phyloP scores from a whole-genome alignment of 2,329 filamentous ascomycete species.

The Aspergillus pseudoglaucus region DNA sequence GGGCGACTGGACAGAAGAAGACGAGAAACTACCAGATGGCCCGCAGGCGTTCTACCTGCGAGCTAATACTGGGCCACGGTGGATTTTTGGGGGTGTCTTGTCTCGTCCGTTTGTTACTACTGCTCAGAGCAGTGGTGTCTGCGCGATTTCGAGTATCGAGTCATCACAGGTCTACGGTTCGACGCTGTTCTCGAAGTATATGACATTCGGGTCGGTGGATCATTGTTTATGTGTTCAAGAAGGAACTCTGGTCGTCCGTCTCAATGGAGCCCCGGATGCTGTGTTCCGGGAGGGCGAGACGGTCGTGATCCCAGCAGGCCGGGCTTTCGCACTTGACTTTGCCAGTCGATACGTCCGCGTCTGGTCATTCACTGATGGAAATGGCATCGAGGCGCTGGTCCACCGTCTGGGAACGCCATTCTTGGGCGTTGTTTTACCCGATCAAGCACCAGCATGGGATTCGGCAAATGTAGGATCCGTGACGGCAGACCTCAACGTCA shows the following conservation, averaged over 20 bases:
- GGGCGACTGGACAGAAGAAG: slow-evolving; percentile 18
- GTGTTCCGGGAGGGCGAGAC: slow-evolving; percentile 44
- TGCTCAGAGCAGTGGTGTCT: slow-evolving; percentile 43
- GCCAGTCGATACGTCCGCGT: slow-evolving; percentile 43
- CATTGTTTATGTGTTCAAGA: slow-evolving; percentile 49
- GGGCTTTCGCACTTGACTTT: slow-evolving; percentile 41
- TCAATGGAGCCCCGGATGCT: slow-evolving; percentile 30
- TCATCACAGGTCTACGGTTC: slow-evolving; percentile 27
- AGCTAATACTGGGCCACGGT: slow-evolving; percentile 37
- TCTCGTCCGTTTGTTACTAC: slow-evolving; percentile 44
- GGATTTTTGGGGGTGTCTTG: slow-evolving; percentile 29
- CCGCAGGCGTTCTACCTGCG: slow-evolving; percentile 46
- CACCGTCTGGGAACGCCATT: slow-evolving; percentile 32
- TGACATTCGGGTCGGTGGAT: slow-evolving; percentile 45
- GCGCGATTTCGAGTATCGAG: slow-evolving; percentile 51
- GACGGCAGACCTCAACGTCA: slow-evolving; percentile 13
- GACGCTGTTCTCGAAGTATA: slow-evolving; percentile 29
- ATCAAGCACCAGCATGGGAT: slow-evolving; percentile 23
- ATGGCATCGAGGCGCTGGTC: slow-evolving; percentile 44
- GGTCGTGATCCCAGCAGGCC: slow-evolving; percentile 43
- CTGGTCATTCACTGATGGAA: slow-evolving; percentile 45
- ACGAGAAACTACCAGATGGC: slow-evolving; percentile 17
- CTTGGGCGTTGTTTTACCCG: slow-evolving; percentile 34
- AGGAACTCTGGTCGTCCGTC: slow-evolving; percentile 38
- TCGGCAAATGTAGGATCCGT: slow-evolving; percentile 12